These are phyloP conservation scores for Pseudocercospora eumusae DNA, from an alignment of 2,329 filamentous ascomycete species.

Conservation along the genomic window DNA sequence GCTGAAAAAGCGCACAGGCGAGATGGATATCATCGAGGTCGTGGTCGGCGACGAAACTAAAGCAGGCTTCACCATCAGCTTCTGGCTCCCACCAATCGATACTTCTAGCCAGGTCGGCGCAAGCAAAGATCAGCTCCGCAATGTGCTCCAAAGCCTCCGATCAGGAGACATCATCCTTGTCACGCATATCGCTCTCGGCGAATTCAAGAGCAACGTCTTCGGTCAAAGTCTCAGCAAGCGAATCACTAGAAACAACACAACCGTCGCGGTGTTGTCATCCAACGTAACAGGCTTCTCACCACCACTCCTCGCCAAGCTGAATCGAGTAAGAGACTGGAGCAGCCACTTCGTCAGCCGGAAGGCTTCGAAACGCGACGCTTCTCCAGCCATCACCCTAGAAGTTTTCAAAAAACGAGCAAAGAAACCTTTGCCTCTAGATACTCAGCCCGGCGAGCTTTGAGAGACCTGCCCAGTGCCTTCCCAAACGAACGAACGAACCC, in stretches of 20 bases:
- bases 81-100: too few species aligned
- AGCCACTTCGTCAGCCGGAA: slow-evolving; percentile 62
- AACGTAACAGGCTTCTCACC: slow-evolving; percentile 55
- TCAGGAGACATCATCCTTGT: slow-evolving; percentile 77
- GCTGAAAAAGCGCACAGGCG: slow-evolving; percentile 54
- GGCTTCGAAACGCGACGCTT: background rate
- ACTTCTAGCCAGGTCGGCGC: too few species aligned
- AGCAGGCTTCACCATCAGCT: slow-evolving; percentile 76
- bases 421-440: slow-evolving; percentile 35
- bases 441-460: slow-evolving; percentile 27
- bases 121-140: slow-evolving; percentile 40
- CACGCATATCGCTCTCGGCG: slow-evolving; percentile 74
- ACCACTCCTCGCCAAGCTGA: slow-evolving; percentile 61
- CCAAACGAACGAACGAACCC: too few species aligned
- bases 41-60: slow-evolving; percentile 83
- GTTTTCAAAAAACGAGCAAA: slow-evolving; percentile 15
- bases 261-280: slow-evolving; percentile 46
- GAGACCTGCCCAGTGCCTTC: too few species aligned
- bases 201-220: slow-evolving; percentile 76
- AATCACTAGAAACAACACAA: slow-evolving; percentile 66
- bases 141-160: slow-evolving; percentile 54
- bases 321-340: slow-evolving; percentile 73
- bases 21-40: slow-evolving; percentile 70
- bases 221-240: slow-evolving; percentile 76
- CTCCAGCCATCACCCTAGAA: background rate